Conservation (phyloP, 495 filamentous ascomycete species). For the Penicillium flavigenum region DNA sequence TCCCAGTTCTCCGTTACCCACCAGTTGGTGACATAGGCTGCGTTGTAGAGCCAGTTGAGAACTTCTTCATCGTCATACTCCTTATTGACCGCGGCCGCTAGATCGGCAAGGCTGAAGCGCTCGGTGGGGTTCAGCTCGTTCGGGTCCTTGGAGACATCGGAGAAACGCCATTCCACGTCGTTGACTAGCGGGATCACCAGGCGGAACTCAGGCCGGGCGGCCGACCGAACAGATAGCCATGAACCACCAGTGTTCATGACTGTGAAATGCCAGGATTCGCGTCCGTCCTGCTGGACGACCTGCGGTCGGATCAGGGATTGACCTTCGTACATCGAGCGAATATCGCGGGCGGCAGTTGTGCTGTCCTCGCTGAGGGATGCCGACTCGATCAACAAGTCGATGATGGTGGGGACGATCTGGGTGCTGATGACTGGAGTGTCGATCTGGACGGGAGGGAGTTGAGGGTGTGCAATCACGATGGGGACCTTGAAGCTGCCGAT, state of each 20-base stretch:
- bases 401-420: constrained; percentile 51
- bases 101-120: constrained; percentile 38
- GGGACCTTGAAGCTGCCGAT: constrained; percentile 52
- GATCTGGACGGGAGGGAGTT: constrained; percentile 44
- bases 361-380: constrained; percentile 35
- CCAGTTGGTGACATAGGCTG: constrained; percentile 45
- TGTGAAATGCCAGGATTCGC: constrained; percentile 49
- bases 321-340: constrained; percentile 48
- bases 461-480: constrained; percentile 49
- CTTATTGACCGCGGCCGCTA: constrained; percentile 31
- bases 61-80: constrained; percentile 39
- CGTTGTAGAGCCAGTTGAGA: constrained; percentile 45
- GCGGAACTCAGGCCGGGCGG: constrained; percentile 39
- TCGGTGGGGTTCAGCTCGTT: constrained; percentile 37
- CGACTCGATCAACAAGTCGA: constrained; percentile 50
- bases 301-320: constrained; percentile 48
- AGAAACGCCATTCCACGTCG: constrained; percentile 48
- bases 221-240: constrained; percentile 45
- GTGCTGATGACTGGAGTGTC: constrained; percentile 44
- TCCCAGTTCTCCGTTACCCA: constrained; percentile 45
- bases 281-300: constrained; percentile 33
- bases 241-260: constrained; percentile 54
- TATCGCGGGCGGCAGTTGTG: constrained; percentile 36
- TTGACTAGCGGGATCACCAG: constrained; percentile 49
- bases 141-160: constrained; percentile 42